These are phyloP conservation scores for Beauveria brongniartii DNA, from an alignment of 2,329 filamentous ascomycete species.

Conservation along the genomic window DNA sequence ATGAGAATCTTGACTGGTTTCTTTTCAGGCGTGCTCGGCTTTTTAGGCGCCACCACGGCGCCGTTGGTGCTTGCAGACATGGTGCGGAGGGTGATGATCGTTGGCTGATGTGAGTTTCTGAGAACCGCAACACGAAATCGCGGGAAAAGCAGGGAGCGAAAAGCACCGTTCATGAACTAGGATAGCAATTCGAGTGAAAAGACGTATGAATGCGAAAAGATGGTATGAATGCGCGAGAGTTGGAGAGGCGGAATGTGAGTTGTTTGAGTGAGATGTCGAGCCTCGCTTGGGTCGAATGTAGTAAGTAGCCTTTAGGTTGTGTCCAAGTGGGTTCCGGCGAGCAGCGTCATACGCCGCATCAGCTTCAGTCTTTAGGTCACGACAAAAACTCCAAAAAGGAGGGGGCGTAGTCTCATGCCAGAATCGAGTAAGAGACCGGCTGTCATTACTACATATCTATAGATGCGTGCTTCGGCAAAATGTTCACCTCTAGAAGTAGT, in stretches of 20 bases:
- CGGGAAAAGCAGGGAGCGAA: neutral
- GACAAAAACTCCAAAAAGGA: too few relatives aligned
- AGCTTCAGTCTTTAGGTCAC: neutral
- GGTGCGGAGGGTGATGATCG: neutral
- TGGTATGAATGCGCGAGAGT: neutral
- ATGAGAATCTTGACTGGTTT: constrained; percentile 61
- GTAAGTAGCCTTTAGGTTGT: neutral
- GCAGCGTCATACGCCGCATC: constrained; percentile 2
- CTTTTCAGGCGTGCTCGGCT: constrained; percentile 24
- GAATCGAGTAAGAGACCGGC: too few relatives aligned
- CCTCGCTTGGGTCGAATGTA: neutral
- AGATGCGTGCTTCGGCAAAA: neutral
- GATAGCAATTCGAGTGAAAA: neutral
- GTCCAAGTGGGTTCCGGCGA: constrained; percentile 1
- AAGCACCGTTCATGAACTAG: neutral
- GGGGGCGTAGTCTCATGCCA: too few relatives aligned
- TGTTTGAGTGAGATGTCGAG: neutral
- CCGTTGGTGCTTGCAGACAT: constrained; percentile 6
- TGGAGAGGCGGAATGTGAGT: neutral
- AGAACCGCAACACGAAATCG: neutral
- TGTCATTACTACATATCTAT: neutral
- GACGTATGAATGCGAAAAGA: neutral
- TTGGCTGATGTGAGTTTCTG: neutral
- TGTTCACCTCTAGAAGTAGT: neutral
- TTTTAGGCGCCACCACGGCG: neutral